A percentile compares a stretch with the other conserved stretches of the same genome.
Conservation (phyloP, 345 rosid species). For the Trapa incisa region DNA sequence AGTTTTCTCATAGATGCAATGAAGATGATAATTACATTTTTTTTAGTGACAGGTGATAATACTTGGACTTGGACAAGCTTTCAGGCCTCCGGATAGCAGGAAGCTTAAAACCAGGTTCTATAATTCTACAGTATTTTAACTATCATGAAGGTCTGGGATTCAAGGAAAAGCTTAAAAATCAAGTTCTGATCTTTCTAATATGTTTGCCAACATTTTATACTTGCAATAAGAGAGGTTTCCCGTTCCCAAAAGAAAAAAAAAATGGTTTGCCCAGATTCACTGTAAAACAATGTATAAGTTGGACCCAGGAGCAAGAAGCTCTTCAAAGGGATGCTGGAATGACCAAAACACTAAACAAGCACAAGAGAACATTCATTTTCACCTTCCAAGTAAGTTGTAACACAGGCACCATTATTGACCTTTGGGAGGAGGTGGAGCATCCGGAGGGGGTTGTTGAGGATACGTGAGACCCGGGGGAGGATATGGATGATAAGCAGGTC, state of each 20-base stretch:
- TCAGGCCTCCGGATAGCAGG: not conserved
- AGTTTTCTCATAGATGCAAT: no score
- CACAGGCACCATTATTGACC: not conserved
- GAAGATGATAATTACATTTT: no score
- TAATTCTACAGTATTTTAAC: no score
- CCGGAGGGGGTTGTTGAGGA: conserved; percentile 7
- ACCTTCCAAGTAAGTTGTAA: not conserved
- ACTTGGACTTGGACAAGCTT: no score
- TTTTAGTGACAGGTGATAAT: no score
- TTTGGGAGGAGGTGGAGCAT: conserved; percentile 7
- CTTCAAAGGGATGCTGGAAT: not conserved
- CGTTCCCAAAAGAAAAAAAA: not conserved
- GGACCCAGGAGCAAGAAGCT: not conserved
- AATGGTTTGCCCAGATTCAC: not conserved
- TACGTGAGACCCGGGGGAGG: conserved; percentile 1
- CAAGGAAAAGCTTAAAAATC: not conserved
- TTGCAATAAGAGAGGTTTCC: not conserved
- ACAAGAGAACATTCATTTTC: not conserved
- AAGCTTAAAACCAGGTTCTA: not conserved
- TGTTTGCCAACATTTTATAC: not conserved
- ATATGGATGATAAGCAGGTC: not conserved
- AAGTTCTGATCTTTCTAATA: not conserved
- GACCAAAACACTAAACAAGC: not conserved
- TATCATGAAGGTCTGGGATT: no score
- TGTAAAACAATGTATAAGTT: not conserved